phyloP scores from a whole-genome alignment of 108 stramenopile species.

The Nitzschia sp. region DNA sequence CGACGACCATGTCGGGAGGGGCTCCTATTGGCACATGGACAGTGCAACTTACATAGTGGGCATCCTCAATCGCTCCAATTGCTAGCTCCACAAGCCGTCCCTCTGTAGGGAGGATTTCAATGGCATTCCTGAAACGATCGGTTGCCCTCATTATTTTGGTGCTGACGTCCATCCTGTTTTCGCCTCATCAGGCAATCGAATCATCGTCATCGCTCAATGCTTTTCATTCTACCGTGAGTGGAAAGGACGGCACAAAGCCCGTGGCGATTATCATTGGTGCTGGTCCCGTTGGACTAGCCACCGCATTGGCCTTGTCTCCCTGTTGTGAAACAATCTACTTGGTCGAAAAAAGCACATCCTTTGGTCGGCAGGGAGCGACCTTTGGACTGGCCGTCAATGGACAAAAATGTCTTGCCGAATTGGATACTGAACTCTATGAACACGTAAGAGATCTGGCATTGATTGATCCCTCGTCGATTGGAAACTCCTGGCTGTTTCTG shows the following conservation, averaged over 20 bases:
- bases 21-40: too few relatives aligned
- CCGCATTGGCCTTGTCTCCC: neutral
- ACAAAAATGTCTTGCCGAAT: neutral
- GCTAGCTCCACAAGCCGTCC: too few relatives aligned
- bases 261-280: neutral
- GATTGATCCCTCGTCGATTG: neutral
- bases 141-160: too few relatives aligned
- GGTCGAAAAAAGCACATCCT: neutral
- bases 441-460: neutral
- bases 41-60: too few relatives aligned
- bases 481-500: neutral
- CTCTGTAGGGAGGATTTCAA: too few relatives aligned
- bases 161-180: too few relatives aligned
- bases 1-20: too few relatives aligned
- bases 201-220: too few relatives aligned
- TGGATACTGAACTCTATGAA: neutral
- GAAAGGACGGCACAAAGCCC: neutral
- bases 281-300: neutral
- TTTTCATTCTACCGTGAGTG: too few relatives aligned
- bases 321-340: neutral
- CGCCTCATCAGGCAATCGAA: too few relatives aligned
- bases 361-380: neutral
- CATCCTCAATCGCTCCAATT: too few relatives aligned
- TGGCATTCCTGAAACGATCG: too few relatives aligned
- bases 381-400: neutral